Evolutionary conservation across 352 stramenopile species (phyloP), one percentile per base, ranked within the genome.

Genomic region (Pseudoperonospora humuli): DNA sequence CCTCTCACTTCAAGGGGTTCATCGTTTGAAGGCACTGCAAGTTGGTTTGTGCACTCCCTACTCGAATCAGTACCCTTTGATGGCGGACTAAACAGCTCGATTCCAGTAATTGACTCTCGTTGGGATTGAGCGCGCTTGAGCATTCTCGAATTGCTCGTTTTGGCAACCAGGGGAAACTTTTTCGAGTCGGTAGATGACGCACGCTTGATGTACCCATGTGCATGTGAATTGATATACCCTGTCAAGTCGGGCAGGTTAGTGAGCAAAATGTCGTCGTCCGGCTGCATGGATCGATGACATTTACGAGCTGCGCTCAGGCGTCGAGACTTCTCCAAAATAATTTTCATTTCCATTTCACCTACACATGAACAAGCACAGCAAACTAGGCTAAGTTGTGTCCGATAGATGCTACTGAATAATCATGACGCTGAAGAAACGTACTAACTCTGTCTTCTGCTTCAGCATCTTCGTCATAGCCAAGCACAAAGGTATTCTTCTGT

Each of bases 211-310:
- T n/a, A n/a, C n/a, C n/a, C n/a, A n/a, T n/a, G n/a, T n/a, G n/a
- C n/a, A n/a, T n/a, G n/a, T n/a, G n/a, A n/a, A n/a, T n/a, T n/a
- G n/a, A n/a, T n/a, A n/a, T n/a, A n/a, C n/a, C n/a, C n/a, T 25
- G 0, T 70, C 20, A 88, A 52, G 40, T 88, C 69, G 0, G 71
- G 76, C 0, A 86, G 39, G 14, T 70, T 70, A 86, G 56, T 1
- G 58, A n/a, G n/a, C n/a, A n/a, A 79, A 7, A 84, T 67, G n/a
- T 88, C 74, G 3, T 26, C 67, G 17, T 84, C 67, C 13, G 52
- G 40, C 18, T 50, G 39, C 13, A 36, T 37, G 20, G 37, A 49
- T 32, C 31, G 41, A 20, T 49, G 27, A 6, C n/a, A n/a, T 31
- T 79, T 57, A 13, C 59, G 69, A n/a, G 71, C 40, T 15, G 54